A percentile compares a stretch with the other conserved stretches of the same genome.
These are phyloP conservation scores for Solanum megistacrolobum DNA, from an alignment of 257 asterid species.

Conservation along the genomic window DNA sequence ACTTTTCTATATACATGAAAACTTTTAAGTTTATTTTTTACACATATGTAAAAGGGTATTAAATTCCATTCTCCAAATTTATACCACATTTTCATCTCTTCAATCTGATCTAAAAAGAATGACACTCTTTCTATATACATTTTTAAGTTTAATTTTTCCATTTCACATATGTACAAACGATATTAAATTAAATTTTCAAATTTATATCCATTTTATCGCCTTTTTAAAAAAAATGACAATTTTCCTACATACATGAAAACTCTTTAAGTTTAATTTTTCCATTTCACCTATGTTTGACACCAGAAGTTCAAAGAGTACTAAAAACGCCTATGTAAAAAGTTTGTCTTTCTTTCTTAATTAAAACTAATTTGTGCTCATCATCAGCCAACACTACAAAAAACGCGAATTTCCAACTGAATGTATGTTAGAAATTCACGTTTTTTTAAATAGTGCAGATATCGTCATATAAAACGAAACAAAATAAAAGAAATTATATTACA, in stretches of 20 bases:
- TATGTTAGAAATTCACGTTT: background rate
- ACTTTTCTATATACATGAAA: background rate
- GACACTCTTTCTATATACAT: background rate
- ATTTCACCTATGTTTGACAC: background rate
- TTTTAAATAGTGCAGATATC: background rate
- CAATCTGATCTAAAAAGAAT: no score
- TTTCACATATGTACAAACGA: background rate
- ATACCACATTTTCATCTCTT: fast-evolving
- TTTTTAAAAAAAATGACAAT: background rate
- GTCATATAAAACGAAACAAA: background rate
- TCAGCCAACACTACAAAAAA: background rate
- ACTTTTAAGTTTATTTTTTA: background rate
- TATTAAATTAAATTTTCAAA: background rate
- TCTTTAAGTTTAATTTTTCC: background rate
- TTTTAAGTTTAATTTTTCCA: background rate
- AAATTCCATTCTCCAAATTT: background rate
- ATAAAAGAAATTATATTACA: background rate
- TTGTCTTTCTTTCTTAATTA: background rate
- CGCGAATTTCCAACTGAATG: background rate
- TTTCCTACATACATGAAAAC: background rate
- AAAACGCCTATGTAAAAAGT: background rate
- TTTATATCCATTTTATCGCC: no score
- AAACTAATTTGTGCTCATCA: background rate
- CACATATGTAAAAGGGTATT: conserved; percentile 11
- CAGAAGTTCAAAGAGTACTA: background rate